Percentiles rank a stretch among this genome's conserved stretches.
These are phyloP conservation scores for Monosporascus ibericus DNA, from an alignment of 2,329 filamentous ascomycete genomes.

Conservation along the genomic window DNA sequence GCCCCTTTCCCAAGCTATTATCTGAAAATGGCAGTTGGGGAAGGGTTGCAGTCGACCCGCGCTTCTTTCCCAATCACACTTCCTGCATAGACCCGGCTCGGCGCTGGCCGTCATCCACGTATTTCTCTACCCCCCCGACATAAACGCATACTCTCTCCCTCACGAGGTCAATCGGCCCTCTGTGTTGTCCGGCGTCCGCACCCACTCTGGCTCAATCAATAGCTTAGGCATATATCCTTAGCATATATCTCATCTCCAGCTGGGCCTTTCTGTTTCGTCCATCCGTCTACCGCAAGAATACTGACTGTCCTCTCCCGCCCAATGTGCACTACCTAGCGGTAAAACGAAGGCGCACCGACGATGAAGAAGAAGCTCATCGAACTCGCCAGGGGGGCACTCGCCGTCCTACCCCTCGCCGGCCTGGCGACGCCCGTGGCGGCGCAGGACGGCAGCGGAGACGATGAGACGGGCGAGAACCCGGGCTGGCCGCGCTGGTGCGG, in stretches of 20 bases:
- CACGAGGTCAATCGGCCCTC: no score
- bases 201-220: no score
- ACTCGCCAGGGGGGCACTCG: neutral
- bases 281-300: no score
- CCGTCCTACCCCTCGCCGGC: neutral
- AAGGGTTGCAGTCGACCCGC: neutral
- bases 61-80: neutral
- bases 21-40: neutral
- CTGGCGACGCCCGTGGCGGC: neutral
- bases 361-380: neutral
- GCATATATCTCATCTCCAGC: no score
- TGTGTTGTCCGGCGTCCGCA: no score
- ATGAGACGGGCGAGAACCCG: constrained; percentile 32
- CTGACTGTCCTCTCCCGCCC: no score
- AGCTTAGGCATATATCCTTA: no score
- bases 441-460: constrained; percentile 1
- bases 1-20: neutral
- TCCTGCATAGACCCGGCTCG: neutral
- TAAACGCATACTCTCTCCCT: no score
- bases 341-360: neutral
- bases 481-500: constrained; percentile 43
- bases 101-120: no score
- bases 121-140: no score
- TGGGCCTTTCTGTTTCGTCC: no score
- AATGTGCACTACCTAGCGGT: neutral